Evolutionary conservation across 2,329 filamentous ascomycete genomes (phyloP).

Genomic region (Cladophialophora immunda): DNA sequence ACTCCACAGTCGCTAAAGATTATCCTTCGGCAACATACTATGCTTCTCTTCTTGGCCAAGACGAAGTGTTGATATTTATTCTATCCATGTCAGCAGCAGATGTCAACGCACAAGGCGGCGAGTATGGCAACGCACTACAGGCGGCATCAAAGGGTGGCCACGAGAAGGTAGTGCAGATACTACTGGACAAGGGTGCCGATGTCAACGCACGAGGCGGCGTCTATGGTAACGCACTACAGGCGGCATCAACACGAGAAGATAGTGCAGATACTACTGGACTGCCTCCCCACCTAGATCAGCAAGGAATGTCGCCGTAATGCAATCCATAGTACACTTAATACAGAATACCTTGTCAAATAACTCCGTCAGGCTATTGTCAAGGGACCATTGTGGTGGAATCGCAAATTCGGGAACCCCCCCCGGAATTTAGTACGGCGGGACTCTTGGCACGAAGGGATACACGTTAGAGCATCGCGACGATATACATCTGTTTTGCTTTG

Average conservation of each 20-base stretch:
- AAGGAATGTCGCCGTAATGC: background rate
- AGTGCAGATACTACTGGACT: no score
- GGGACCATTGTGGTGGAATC: background rate
- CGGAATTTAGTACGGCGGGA: background rate
- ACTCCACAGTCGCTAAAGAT: background rate
- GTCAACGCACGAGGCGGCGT: no score
- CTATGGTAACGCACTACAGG: no score
- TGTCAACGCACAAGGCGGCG: conserved; percentile 22
- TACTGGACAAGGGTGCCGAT: no score
- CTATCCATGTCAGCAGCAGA: conserved; percentile 18
- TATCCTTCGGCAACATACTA: conserved; percentile 26
- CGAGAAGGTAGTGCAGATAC: conserved; percentile 23
- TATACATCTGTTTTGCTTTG: no score
- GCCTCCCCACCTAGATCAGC: background rate
- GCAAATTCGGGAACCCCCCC: background rate
- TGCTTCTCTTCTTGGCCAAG: conserved; percentile 28
- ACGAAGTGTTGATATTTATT: conserved; percentile 18
- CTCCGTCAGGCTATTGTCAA: background rate
- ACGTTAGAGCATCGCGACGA: no score
- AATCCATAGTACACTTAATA: background rate
- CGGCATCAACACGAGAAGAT: no score
- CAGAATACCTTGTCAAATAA: background rate
- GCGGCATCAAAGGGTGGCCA: conserved; percentile 10
- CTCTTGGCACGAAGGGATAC: no score
- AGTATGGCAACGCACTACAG: conserved; percentile 24